phyloP scores from a whole-genome alignment of 2,329 filamentous ascomycete genomes.

The Xylaria sp. region DNA sequence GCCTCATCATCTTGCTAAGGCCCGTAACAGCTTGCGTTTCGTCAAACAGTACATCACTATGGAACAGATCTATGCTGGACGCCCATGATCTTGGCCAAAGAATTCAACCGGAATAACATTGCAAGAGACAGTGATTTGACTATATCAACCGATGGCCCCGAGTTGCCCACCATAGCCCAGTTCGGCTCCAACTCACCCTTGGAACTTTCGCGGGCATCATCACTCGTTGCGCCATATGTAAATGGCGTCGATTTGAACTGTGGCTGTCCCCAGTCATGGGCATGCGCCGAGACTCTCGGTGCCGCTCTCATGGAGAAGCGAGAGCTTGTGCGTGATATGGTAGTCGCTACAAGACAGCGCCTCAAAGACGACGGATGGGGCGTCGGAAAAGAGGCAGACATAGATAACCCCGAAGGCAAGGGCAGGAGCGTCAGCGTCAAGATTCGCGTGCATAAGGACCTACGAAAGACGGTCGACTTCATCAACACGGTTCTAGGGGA shows the following conservation, averaged over 20 bases:
- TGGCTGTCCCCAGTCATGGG: constrained; percentile 69
- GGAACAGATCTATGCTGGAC: constrained; percentile 64
- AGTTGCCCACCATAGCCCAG: constrained; percentile 60
- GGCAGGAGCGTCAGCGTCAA: constrained; percentile 63
- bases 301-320: constrained; percentile 63
- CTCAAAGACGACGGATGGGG: constrained; percentile 50
- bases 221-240: constrained; percentile 56
- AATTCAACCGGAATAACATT: constrained; percentile 57
- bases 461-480: constrained; percentile 57
- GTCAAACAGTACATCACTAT: constrained; percentile 60
- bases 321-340: constrained; percentile 61
- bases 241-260: constrained; percentile 67
- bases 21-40: constrained; percentile 51
- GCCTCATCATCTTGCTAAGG: not conserved
- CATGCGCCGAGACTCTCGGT: constrained; percentile 61
- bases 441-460: constrained; percentile 61
- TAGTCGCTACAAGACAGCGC: constrained; percentile 49
- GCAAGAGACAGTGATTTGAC: constrained; percentile 62
- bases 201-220: constrained; percentile 58
- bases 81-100: constrained; percentile 66
- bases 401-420: constrained; percentile 29
- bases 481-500: constrained; percentile 57
- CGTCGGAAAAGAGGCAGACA: constrained; percentile 32
- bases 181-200: constrained; percentile 58
- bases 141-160: constrained; percentile 43